Conservation (phyloP, 2,329 filamentous ascomycete genomes). For the Rhinocladiella similis region DNA sequence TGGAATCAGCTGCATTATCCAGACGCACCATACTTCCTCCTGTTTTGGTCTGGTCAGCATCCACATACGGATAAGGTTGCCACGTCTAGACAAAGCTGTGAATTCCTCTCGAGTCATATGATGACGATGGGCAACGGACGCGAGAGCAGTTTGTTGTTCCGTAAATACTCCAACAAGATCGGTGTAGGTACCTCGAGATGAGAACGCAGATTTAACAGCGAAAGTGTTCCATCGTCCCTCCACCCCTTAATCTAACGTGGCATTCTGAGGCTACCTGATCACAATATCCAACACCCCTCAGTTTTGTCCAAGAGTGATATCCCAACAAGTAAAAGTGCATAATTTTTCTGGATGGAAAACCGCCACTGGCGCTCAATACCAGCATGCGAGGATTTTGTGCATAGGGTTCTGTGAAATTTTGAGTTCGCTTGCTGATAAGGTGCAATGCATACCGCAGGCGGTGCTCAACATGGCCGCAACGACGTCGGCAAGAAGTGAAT, state of each 20-base stretch:
- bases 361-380: not conserved
- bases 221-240: not conserved
- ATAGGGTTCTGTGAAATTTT: not conserved
- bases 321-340: not conserved
- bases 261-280: not conserved
- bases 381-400: not conserved
- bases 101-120: too few relatives aligned
- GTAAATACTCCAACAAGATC: not conserved
- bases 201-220: too few relatives aligned
- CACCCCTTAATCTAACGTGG: not conserved
- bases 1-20: too few relatives aligned
- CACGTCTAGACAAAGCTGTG: too few relatives aligned
- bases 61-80: too few relatives aligned
- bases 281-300: not conserved
- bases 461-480: not conserved
- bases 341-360: not conserved
- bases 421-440: not conserved
- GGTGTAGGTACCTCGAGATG: not conserved
- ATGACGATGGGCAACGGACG: too few relatives aligned
- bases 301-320: not conserved
- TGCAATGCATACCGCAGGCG: not conserved
- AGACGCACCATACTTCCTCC: too few relatives aligned
- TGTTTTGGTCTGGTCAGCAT: too few relatives aligned
- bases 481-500: not conserved
- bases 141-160: not conserved